Evolutionary conservation across 2,329 filamentous ascomycete genomes (phyloP), one percentile per base, ranked within the genome.

Genomic region (Aspergillus jensenii): DNA sequence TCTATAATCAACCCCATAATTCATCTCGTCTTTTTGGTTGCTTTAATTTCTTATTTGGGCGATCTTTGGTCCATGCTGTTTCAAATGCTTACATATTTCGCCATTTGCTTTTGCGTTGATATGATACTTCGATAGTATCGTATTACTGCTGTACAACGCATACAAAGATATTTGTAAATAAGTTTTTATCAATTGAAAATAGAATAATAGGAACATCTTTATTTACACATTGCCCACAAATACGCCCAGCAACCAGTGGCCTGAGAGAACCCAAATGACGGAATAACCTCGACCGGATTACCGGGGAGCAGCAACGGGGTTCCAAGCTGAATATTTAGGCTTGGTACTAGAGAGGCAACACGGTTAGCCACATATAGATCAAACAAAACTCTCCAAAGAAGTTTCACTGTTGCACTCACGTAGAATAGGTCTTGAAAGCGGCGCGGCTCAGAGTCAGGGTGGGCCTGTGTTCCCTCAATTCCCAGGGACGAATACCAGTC

Each of bases 341-440:
- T 66, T 67, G 59, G 65, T 67, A 49, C 72, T 74, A 19, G 25
- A 35, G 15, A 47, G n/a, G 54, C 46, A 43, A 41, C 14, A 19
- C 37, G 39, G 14, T 55, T 54, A 48, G 43, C 17, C 3, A 21
- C n/a, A 52, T 17, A 19, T 37, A 37, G 35, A 8, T 33, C n/a
- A 11, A 33, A 21, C 12, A 15, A 35, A 17, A 19, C 4, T 14
- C 21, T 27, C 11, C 5, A 21, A 17, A 6, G 47, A 8, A 11
- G 15, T 9, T 12, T 21, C 44, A 44, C 33, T 19, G 43, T 8
- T 11, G 7, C 17, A 87, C 93, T 76, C 78, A 98, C 93, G 95
- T 99, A 81, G 82, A 96, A 79, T 97, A 99, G 35, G 95, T 87
- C 82, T 90, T 96, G 82, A 88, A 99, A 41, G 92, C 93, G 59